Evolutionary conservation across 768 basidiomycete genomes (phyloP).

Genomic region (Suillus plorans): DNA sequence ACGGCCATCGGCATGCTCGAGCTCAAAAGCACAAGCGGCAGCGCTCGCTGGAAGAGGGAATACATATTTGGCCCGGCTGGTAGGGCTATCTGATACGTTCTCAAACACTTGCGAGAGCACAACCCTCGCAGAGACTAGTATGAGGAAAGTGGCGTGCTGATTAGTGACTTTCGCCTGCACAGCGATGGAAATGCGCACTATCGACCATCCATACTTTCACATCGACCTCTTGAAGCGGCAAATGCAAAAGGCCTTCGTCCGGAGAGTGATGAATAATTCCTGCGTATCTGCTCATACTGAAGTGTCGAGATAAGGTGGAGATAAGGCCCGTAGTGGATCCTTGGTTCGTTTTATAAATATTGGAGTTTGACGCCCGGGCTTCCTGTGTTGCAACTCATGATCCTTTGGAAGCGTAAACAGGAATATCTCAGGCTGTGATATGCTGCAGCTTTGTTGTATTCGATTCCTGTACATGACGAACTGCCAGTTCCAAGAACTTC

Average conservation of each 20-base stretch:
- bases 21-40: constrained; percentile 54
- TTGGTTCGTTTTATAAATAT: not conserved
- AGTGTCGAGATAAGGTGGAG: constrained; percentile 5
- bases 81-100: constrained; percentile 38
- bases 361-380: constrained; percentile 2
- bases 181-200: constrained; percentile 25
- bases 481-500: not conserved
- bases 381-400: not conserved
- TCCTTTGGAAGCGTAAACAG: not conserved
- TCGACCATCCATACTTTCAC: constrained; percentile 45
- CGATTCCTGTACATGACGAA: not conserved
- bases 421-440: not conserved
- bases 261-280: constrained; percentile 34
- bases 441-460: not conserved
- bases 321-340: not conserved
- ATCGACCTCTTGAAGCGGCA: constrained; percentile 42
- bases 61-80: constrained; percentile 49
- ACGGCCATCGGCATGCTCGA: constrained; percentile 44
- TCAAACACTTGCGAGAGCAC: constrained; percentile 40
- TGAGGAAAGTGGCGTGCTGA: constrained; percentile 7
- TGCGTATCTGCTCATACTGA: not conserved
- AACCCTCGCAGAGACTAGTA: constrained; percentile 44
- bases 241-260: constrained; percentile 27
- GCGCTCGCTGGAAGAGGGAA: constrained; percentile 60
- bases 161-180: not conserved